Evolutionary conservation across 345 rosid genomes (phyloP).

Genomic region (Salix viminalis): DNA sequence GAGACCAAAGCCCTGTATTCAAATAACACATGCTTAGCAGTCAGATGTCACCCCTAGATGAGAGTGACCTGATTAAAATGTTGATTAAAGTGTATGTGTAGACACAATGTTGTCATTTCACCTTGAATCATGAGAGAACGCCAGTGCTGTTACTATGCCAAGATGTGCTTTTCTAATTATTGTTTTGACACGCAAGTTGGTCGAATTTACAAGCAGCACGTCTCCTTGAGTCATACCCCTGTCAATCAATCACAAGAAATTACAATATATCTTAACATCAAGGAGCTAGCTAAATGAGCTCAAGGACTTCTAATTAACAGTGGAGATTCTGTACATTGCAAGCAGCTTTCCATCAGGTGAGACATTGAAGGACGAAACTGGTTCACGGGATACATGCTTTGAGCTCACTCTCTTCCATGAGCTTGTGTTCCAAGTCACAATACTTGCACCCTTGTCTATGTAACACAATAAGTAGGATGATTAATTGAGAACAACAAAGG

Average conservation of each 20-base stretch:
- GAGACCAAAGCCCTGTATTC: constrained; percentile 69
- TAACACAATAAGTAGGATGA: background rate
- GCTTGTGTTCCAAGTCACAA: constrained; percentile 67
- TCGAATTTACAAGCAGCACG: constrained; percentile 49
- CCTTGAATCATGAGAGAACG: constrained; percentile 91
- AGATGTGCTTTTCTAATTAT: constrained; percentile 70
- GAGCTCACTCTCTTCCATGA: constrained; percentile 57
- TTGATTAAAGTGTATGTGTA: background rate
- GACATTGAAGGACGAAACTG: constrained; percentile 66
- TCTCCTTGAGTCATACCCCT: constrained; percentile 79
- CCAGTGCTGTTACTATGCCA: constrained; percentile 73
- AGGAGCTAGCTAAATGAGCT: constrained; percentile 4
- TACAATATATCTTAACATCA: background rate
- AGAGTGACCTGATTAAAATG: background rate
- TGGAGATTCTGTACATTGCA: constrained; percentile 48
- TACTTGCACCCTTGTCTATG: constrained; percentile 63
- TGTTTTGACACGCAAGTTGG: constrained; percentile 38
- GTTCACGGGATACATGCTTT: constrained; percentile 48
- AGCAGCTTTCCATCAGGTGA: constrained; percentile 77
- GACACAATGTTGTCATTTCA: constrained; percentile 11
- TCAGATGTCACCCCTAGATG: background rate
- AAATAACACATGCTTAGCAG: constrained; percentile 10
- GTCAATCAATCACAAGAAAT: constrained; percentile 19
- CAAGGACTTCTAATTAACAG: constrained; percentile 1
- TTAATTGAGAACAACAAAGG: background rate